These are phyloP conservation scores for Picochlorum sp. DNA, from an alignment of 139 green algal genomes.

Conservation along the genomic window DNA sequence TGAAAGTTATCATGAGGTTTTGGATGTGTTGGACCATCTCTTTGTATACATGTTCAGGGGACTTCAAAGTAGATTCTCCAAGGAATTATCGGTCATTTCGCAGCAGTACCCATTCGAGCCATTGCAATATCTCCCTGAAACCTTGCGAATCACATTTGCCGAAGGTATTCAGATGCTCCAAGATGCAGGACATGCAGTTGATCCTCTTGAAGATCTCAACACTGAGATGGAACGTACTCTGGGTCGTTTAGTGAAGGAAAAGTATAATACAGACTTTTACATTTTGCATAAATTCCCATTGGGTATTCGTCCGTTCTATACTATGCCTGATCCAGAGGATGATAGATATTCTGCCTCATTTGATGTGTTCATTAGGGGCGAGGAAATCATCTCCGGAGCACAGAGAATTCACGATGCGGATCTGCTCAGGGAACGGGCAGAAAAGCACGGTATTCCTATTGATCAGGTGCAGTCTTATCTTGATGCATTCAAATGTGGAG, in stretches of 20 bases:
- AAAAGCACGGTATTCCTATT: conserved; percentile 61
- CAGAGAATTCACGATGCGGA: conserved; percentile 84
- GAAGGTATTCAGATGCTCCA: conserved; percentile 91
- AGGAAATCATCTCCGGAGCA: conserved; percentile 97
- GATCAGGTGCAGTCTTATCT: conserved; percentile 87
- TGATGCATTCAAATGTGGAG: conserved; percentile 88
- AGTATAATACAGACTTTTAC: conserved; percentile 98
- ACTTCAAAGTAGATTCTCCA: conserved; percentile 18
- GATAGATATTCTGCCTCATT: conserved; percentile 87
- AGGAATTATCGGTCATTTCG: conserved; percentile 68
- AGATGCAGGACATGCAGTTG: conserved; percentile 57
- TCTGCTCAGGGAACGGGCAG: conserved; percentile 69
- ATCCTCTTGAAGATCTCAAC: conserved; percentile 85
- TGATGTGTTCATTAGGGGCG: conserved; percentile 97
- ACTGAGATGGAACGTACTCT: conserved; percentile 86
- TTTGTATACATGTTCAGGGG: conserved; percentile 89
- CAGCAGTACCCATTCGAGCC: conserved; percentile 87
- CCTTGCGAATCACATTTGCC: conserved; percentile 74
- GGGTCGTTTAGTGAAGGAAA: conserved; percentile 83
- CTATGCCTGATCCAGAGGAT: conserved; percentile 89
- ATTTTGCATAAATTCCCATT: conserved; percentile 79
- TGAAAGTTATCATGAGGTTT: conserved; percentile 91
- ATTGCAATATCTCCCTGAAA: conserved; percentile 68
- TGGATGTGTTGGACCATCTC: conserved; percentile 90
- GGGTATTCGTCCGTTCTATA: conserved; percentile 92